These are phyloP conservation scores for Solanum habrochaites DNA, from an alignment of 257 asterid genomes.

Conservation along the genomic window DNA sequence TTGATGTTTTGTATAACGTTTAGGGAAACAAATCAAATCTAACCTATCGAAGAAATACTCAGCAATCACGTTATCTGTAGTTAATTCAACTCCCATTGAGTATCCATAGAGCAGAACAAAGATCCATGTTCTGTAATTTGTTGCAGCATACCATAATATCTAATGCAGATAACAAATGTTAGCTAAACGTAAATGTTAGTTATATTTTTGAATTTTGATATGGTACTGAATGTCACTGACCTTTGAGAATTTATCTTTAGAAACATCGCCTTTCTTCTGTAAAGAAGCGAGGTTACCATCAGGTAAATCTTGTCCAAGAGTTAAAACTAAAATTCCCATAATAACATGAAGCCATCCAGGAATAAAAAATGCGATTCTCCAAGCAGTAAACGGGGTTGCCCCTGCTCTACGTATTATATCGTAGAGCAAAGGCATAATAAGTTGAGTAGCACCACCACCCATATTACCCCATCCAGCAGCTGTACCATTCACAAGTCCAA, in stretches of 20 bases:
- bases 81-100: conserved; percentile 50
- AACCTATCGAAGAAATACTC: conserved; percentile 52
- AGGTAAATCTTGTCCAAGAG: conserved; percentile 14
- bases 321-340: conserved; percentile 14
- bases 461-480: conserved; percentile 25
- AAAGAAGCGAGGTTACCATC: conserved; percentile 18
- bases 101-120: conserved; percentile 41
- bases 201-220: too few species aligned
- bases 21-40: conserved; percentile 5
- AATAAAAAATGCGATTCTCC: conserved; percentile 16
- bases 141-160: conserved; percentile 16
- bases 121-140: conserved; percentile 55
- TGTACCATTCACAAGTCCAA: conserved; percentile 11
- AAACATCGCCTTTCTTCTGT: conserved; percentile 3
- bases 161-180: neutral
- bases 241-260: conserved; percentile 6
- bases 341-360: conserved; percentile 11
- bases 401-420: conserved; percentile 7
- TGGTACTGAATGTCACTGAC: neutral
- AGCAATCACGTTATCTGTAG: conserved; percentile 44
- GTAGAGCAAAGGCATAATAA: conserved; percentile 13
- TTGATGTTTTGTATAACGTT: neutral
- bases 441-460: conserved; percentile 22
- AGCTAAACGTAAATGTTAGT: rapidly evolving
- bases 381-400: conserved; percentile 11